Evolutionary conservation across 2,329 filamentous ascomycete species (phyloP), one percentile per base, ranked within the genome.

Genomic region (Fusarium sp.): DNA sequence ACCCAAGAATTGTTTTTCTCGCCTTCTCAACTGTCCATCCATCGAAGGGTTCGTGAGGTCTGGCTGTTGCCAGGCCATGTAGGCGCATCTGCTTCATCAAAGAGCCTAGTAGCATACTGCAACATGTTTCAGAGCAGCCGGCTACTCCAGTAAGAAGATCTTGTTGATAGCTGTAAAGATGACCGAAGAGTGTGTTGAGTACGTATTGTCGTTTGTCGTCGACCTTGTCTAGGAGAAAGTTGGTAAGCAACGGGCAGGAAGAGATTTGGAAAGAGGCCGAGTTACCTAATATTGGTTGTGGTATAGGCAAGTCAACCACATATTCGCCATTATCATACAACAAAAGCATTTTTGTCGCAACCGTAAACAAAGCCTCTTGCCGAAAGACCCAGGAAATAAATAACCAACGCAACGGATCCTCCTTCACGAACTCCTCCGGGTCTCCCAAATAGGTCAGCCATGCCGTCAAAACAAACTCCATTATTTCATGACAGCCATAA

Each of bases 401-500:
- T 2, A 66, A 7, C 63, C 63, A 66, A 3, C 49, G 54, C 12
- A 54, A 11, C 2, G 62, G 55, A 18, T 66, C 63, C 12, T 62
- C 39, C 14, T 39, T 49, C 6, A 66, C 30, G 3, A 48, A 65
- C 3, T 48, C 53, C 18, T 66, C 55, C 2, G 39, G 44, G 7
- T 34, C 14, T 11, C 63, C 62, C 3, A 61, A 34, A 25, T 61
- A 50, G 10, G 48, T 39, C 19, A 66, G 18, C 63, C 63, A 66
- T 11, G 62, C 62, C 2, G 48, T 43, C 26, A 66, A 13, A 13
- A 72, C 60, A 6, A 72, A 10, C 12, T 75, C 69, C 2, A 73
- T 58, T 9, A 69, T 52, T 13, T 78, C 77, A 26, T 75, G 69
- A 30, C 73, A 77, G 6, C 76, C 52, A 16, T 77, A 77, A 28